These are phyloP conservation scores for Penicillium silybi DNA, from an alignment of 495 filamentous ascomycete species.

Conservation along the genomic window DNA sequence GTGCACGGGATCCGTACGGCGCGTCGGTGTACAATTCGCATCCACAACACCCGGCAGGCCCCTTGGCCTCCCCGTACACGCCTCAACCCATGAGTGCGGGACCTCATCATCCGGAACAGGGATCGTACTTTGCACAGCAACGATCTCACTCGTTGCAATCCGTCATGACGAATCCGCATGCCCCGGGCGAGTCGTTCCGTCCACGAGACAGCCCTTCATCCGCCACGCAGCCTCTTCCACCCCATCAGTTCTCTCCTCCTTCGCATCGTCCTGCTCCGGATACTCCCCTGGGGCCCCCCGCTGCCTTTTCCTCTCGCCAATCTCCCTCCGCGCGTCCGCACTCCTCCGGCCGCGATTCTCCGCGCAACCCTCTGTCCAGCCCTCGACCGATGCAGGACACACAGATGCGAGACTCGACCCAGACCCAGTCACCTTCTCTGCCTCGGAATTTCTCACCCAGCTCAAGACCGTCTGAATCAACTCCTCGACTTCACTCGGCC, in stretches of 20 bases:
- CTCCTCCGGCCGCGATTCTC: conserved; percentile 34
- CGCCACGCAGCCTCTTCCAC: conserved; percentile 30
- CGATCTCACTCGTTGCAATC: conserved; percentile 49
- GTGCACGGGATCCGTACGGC: conserved; percentile 35
- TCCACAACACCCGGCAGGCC: conserved; percentile 25
- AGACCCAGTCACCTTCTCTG: conserved; percentile 28
- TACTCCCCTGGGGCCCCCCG: conserved; percentile 47
- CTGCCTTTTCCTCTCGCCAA: conserved; percentile 29
- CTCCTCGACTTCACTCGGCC: conserved; percentile 19
- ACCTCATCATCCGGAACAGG: conserved; percentile 31
- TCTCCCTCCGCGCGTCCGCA: conserved; percentile 33
- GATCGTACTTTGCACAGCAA: conserved; percentile 40
- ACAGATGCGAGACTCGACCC: conserved; percentile 19
- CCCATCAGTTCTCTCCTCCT: conserved; percentile 39
- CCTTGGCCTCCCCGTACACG: conserved; percentile 33
- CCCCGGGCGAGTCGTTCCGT: conserved; percentile 32
- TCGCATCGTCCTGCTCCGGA: conserved; percentile 42
- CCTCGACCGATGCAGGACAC: conserved; percentile 30
- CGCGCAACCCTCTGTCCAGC: conserved; percentile 34
- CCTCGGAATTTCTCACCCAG: conserved; percentile 26
- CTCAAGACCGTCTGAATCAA: conserved; percentile 28
- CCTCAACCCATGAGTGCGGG: conserved; percentile 30
- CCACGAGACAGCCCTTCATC: conserved; percentile 42
- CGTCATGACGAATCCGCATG: conserved; percentile 36
- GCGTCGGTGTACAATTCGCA: conserved; percentile 31